Evolutionary conservation across 1,284 basidiomycete genomes (phyloP).

Genomic region (Spongispora temasekensis): DNA sequence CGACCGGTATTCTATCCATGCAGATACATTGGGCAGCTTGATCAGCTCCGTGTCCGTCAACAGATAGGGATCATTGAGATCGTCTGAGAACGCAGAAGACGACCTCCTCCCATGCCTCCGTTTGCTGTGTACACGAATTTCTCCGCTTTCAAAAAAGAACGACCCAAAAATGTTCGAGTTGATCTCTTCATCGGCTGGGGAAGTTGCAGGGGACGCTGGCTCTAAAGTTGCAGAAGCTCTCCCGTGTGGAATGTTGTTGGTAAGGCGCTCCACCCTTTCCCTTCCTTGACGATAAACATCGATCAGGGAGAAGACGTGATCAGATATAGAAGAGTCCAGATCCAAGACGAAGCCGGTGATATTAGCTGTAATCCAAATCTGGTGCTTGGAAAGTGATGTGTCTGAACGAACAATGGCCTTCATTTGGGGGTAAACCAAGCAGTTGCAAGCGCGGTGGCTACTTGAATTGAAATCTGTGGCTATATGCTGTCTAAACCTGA

Average conservation of each 20-base stretch:
- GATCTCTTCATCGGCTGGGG: constrained; percentile 26
- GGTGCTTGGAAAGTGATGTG: constrained; percentile 49
- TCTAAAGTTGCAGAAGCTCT: constrained; percentile 34
- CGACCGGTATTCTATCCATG: constrained; percentile 81
- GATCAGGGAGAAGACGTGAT: constrained; percentile 77
- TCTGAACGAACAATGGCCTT: constrained; percentile 72
- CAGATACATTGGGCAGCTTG: constrained; percentile 77
- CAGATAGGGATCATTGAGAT: constrained; percentile 49
- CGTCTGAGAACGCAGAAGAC: constrained; percentile 40
- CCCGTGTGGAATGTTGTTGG: constrained; percentile 49
- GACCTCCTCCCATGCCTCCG: constrained; percentile 40
- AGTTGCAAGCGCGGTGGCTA: constrained; percentile 72
- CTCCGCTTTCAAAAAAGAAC: constrained; percentile 79
- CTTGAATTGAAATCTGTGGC: constrained; percentile 72
- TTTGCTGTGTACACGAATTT: constrained; percentile 65
- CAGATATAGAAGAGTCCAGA: constrained; percentile 80
- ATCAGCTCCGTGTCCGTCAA: constrained; percentile 62
- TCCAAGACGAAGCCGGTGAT: constrained; percentile 88
- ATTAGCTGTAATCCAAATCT: constrained; percentile 67
- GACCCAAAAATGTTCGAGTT: constrained; percentile 72
- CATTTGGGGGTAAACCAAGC: constrained; percentile 80
- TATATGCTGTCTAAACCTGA: constrained; percentile 75
- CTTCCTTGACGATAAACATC: constrained; percentile 86
- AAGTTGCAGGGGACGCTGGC: constrained; percentile 1
- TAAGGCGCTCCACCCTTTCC: constrained; percentile 69